Percentiles rank a stretch among this genome's conserved stretches.
Conservation (phyloP, 2,329 filamentous ascomycete genomes). For the Botrytis fabae region DNA sequence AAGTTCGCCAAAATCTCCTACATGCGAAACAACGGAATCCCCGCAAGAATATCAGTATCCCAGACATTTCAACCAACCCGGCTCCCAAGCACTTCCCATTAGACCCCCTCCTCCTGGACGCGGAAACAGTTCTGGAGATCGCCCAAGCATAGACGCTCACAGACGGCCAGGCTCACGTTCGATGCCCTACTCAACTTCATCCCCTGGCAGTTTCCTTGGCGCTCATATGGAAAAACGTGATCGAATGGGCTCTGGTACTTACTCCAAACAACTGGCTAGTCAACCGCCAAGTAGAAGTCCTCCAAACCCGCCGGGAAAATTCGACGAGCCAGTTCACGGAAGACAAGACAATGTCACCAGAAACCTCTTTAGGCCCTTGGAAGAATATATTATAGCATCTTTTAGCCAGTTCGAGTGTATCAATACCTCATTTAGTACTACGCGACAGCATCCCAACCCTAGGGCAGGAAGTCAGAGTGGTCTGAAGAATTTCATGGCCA, state of each 20-base stretch:
- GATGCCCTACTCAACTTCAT: slow-evolving; percentile 35
- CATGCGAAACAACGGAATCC: neutral
- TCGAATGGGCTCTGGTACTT: slow-evolving; percentile 18
- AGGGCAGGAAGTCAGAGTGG: slow-evolving; percentile 37
- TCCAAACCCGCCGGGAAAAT: slow-evolving; percentile 7
- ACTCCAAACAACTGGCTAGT: neutral
- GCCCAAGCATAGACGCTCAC: neutral
- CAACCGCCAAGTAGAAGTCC: slow-evolving; percentile 17
- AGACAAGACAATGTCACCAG: slow-evolving; percentile 45
- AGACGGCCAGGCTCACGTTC: slow-evolving; percentile 15
- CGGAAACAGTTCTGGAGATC: neutral
- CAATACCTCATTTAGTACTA: slow-evolving; percentile 72
- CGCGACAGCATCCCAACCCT: slow-evolving; percentile 44
- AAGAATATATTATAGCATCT: slow-evolving; percentile 71
- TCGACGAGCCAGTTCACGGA: slow-evolving; percentile 38
- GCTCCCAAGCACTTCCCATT: slow-evolving; percentile 22
- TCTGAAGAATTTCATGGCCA: slow-evolving; percentile 31
- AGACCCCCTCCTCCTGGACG: slow-evolving; percentile 2
- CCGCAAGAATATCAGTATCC: slow-evolving; percentile 12
- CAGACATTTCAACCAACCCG: neutral
- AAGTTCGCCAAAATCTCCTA: slow-evolving; percentile 14
- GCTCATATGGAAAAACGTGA: slow-evolving; percentile 23
- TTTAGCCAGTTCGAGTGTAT: slow-evolving; percentile 70
- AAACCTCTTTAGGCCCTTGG: slow-evolving; percentile 70
- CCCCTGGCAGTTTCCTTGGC: slow-evolving; percentile 33